Conservation (phyloP, 495 filamentous ascomycete genomes). For the Daldinia decipiens region DNA sequence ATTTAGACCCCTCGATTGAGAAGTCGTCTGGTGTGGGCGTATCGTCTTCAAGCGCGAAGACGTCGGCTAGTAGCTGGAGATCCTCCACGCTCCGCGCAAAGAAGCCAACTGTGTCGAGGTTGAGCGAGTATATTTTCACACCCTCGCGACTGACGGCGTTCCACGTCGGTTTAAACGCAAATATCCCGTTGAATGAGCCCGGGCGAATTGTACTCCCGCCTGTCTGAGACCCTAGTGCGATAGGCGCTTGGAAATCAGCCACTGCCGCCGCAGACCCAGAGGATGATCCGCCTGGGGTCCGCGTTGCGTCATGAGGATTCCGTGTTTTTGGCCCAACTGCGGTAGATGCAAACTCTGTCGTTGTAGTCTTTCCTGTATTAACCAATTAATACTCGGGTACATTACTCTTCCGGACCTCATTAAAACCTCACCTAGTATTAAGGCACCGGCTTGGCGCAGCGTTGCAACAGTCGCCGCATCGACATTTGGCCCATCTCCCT, state of each 20-base stretch:
- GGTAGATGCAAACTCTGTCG: slow-evolving; percentile 62
- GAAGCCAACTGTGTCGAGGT: slow-evolving; percentile 64
- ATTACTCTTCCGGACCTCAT: not conserved
- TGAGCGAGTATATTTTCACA: slow-evolving; percentile 57
- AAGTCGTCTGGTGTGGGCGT: slow-evolving; percentile 44
- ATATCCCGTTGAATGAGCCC: slow-evolving; percentile 64
- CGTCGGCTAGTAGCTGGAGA: slow-evolving; percentile 58
- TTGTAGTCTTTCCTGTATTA: slow-evolving; percentile 55
- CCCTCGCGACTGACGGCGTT: slow-evolving; percentile 65
- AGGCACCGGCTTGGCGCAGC: slow-evolving; percentile 58
- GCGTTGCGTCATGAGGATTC: slow-evolving; percentile 59
- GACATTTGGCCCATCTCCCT: slow-evolving; percentile 47
- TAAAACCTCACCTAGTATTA: slow-evolving; percentile 57
- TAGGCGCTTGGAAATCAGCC: slow-evolving; percentile 60
- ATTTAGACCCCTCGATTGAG: slow-evolving; percentile 52
- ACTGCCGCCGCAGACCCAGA: slow-evolving; percentile 64
- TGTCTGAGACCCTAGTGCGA: slow-evolving; percentile 63
- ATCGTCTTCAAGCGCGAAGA: slow-evolving; percentile 62
- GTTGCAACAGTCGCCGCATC: slow-evolving; percentile 58
- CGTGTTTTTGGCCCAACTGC: slow-evolving; percentile 50
- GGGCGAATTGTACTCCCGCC: slow-evolving; percentile 63
- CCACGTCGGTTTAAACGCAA: slow-evolving; percentile 68
- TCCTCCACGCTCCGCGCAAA: slow-evolving; percentile 62
- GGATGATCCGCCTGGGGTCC: slow-evolving; percentile 65
- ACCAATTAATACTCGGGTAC: not conserved